Evolutionary conservation across 495 filamentous ascomycete genomes (phyloP), one percentile per base, ranked within the genome.

Genomic region (Aspergillus ostianus): DNA sequence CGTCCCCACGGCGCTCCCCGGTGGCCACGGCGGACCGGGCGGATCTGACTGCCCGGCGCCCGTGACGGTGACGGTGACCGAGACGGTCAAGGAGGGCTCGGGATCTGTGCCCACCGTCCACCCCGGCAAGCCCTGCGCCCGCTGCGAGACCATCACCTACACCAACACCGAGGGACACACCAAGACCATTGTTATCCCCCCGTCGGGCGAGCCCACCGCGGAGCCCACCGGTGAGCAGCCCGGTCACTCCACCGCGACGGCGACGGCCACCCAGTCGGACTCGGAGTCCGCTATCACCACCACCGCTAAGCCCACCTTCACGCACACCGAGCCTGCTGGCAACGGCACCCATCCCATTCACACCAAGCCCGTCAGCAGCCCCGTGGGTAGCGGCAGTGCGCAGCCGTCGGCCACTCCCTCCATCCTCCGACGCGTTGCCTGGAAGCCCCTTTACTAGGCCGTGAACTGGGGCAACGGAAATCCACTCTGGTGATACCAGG

Each of bases 141-240:
- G 41, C 20, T 55, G 53, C 41, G 53, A 56, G 54, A 56, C 54
- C 9, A 48, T 56, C 36, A 56, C 54, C 54, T 56, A 56, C 19
- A 56, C 54, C 45, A 56, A 56, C 45, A 56, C 44, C 41, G 41
- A 56, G 19, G 54, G 54, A 27, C 21, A 56, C 54, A 47, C 54
- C 15, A 48, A 41, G 12, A 56, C 54, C 23, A 48, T 56, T 21
- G 54, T 56, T 20, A 48, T 56, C n/a, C 54, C 54, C 12, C 54
- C 54, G 8, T 26, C 47, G 44, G 17, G 30, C 0, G 23, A 48
- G 45, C 21, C 54, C 27, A 48, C 54, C 13, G 23, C 17, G 0
- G 47, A 26, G 21, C 47, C 47, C 21, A 26, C 47, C 17, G 18
- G 18, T 8, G 47, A 49, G 47, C 15, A 41, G 36, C 36, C 36